A percentile compares a stretch with the other conserved stretches of the same genome.
phyloP scores from a whole-genome alignment of 208 protist genomes.

The Crithidia acanthocephali region DNA sequence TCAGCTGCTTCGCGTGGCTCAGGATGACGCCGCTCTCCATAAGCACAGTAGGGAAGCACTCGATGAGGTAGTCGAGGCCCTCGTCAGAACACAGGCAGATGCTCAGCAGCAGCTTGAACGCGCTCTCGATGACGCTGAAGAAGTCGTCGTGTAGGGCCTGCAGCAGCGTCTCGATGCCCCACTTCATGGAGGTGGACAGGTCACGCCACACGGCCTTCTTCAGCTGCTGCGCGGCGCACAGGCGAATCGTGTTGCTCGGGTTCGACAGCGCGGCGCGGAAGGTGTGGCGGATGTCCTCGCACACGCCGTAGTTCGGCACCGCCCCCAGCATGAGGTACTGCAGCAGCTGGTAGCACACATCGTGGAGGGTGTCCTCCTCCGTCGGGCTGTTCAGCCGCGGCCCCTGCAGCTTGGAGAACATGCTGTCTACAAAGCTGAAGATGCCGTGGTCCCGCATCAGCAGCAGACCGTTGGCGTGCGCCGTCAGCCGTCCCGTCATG shows the following conservation, averaged over 20 bases:
- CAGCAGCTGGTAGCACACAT: conserved; percentile 82
- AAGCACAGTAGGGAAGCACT: conserved; percentile 74
- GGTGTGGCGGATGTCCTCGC: conserved; percentile 83
- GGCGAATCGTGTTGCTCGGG: conserved; percentile 65
- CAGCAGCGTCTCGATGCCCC: conserved; percentile 86
- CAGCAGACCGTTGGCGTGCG: conserved; percentile 82
- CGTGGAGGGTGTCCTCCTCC: conserved; percentile 62
- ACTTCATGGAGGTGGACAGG: conserved; percentile 86
- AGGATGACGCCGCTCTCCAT: conserved; percentile 87
- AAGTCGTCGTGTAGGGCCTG: conserved; percentile 79
- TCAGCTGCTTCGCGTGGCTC: conserved; percentile 67
- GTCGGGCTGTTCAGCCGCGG: conserved; percentile 40
- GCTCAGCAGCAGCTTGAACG: conserved; percentile 83
- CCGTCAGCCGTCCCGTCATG: conserved; percentile 77
- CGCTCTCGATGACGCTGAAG: conserved; percentile 77
- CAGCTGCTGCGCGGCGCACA: conserved; percentile 82
- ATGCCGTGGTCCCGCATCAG: conserved; percentile 79
- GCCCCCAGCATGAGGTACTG: conserved; percentile 76
- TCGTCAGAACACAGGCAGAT: conserved; percentile 89
- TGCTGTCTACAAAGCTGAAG: conserved; percentile 67
- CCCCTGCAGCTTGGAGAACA: conserved; percentile 70
- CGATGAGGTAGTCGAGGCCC: conserved; percentile 87
- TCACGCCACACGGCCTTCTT: conserved; percentile 82
- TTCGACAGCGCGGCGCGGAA: conserved; percentile 70
- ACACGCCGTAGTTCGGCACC: conserved; percentile 91